Conservation (phyloP, 164 flowering plant genomes). For the Warburgia ugandensis region DNA sequence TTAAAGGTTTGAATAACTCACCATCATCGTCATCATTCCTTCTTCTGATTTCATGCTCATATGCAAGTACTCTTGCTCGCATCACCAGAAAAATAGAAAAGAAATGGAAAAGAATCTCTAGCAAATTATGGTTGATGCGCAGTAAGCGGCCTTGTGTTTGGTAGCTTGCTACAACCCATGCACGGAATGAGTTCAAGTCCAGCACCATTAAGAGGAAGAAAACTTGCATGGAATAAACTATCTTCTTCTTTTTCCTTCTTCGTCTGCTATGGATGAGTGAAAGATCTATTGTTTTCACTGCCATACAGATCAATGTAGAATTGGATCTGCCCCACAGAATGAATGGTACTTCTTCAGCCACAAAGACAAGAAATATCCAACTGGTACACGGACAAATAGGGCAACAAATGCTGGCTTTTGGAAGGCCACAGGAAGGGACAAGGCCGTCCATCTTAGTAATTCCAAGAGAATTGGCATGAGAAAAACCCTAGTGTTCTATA, state of each 20-base stretch:
- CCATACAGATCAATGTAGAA: constrained; percentile 41
- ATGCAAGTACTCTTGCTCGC: neutral
- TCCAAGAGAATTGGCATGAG: constrained; percentile 50
- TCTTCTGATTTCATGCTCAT: neutral
- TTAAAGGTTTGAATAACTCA: constrained; percentile 43
- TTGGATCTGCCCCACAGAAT: constrained; percentile 57
- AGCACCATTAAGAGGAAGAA: too few relatives aligned
- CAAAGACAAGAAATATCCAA: constrained; percentile 86
- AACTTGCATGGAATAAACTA: neutral
- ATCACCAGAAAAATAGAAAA: too few relatives aligned
- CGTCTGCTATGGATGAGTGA: neutral
- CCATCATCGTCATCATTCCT: neutral
- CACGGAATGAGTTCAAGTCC: too few relatives aligned
- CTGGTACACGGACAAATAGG: constrained; percentile 66
- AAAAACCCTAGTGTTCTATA: constrained; percentile 58
- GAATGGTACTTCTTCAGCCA: constrained; percentile 91
- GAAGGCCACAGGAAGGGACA: constrained; percentile 93
- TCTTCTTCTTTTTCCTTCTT: too few relatives aligned
- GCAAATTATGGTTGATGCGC: too few relatives aligned
- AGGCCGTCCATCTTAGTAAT: constrained; percentile 52
- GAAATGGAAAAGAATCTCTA: too few relatives aligned
- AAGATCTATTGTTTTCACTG: neutral
- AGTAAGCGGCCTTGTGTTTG: too few relatives aligned
- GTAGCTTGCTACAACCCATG: too few relatives aligned
- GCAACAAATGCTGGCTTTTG: constrained; percentile 82